Base-by-base conservation (phyloP, 495 filamentous ascomycete species). In the Annulohypoxylon nitens region DNA sequence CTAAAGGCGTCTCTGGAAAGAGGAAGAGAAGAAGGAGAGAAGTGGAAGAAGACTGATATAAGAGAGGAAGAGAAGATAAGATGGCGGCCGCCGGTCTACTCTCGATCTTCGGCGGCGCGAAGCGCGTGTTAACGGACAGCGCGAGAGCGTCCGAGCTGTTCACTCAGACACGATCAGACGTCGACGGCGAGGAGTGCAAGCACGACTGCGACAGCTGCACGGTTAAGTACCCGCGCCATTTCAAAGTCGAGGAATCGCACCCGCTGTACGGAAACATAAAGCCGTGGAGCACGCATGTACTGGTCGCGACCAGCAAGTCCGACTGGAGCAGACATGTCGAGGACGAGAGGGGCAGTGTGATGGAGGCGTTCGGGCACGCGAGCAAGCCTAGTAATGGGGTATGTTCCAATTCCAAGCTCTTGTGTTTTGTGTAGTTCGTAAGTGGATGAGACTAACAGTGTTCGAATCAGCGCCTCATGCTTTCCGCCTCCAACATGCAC, bases 281-380 rank as follows among this genome's bases (percentile, higher is more conserved):
- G 70, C 93, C 91, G 9, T 99, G 93, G 91, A 89, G 89, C 60
- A 95, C 93, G 16, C 96, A 99, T 79, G 76, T 97, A 63, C 85
- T 99, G 43, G 93, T 99, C 16, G 96, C 95, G 10, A 99, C 96
- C 1, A 94, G 94, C 45, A 97, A 98, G 84, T 90, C 90, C 23
- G 97, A 99, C 82, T 99, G 96, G 96, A 90, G 95, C 73, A 82
- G 92, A 54, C 91, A 97, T 82, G 92, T 98, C 12, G 90, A 89
- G 50, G 93, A 98, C 74, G 96, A 98, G 83, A 88, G 90, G 80
- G 97, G 94, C 1, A 97, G 94, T 77, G 88, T 99, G 30, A 98
- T 99, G 96, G 90, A 97, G 83, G 97, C 95, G 7, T 88, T 98
- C 76, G 89, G 86, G 6, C 81, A 82, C 9, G 82, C 90, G 30